phyloP scores from a whole-genome alignment of 345 rosid genomes.

The Acer negundo region DNA sequence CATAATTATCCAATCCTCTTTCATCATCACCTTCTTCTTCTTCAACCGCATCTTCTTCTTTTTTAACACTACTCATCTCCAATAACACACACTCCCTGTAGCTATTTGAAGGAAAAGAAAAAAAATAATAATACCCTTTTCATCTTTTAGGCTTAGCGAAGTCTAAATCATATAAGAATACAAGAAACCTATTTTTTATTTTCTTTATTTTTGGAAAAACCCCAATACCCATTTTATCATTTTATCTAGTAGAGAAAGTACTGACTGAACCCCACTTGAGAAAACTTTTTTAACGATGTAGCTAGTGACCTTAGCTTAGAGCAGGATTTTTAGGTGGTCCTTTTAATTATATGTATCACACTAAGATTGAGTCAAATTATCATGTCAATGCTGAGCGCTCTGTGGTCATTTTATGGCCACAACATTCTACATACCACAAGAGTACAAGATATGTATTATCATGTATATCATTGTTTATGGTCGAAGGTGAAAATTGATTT shows the following conservation, averaged over 20 bases:
- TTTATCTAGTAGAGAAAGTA: constrained; percentile 22
- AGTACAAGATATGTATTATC: background rate
- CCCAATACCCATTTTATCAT: background rate
- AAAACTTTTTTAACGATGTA: background rate
- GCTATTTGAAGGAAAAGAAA: background rate
- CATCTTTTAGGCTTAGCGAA: constrained; percentile 19
- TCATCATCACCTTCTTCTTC: background rate
- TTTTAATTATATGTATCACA: background rate
- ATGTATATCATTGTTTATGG: constrained; percentile 8
- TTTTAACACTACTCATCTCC: background rate
- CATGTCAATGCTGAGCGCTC: constrained; percentile 2
- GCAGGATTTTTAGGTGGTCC: constrained; percentile 21
- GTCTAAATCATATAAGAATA: constrained; percentile 30
- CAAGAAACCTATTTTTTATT: constrained; percentile 11
- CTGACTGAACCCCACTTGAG: constrained; percentile 14
- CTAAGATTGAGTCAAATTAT: constrained; percentile 9
- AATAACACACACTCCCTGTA: background rate
- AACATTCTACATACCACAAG: constrained; percentile 12
- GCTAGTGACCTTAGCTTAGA: background rate
- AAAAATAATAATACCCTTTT: constrained; percentile 10
- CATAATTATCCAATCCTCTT: constrained; percentile 21
- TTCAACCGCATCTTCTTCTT: constrained; percentile 19
- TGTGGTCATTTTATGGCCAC: constrained; percentile 37
- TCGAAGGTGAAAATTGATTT: constrained; percentile 8
- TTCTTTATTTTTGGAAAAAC: background rate